Evolutionary conservation across 768 basidiomycete genomes (phyloP).

Genomic region (Termitomyces sp.): DNA sequence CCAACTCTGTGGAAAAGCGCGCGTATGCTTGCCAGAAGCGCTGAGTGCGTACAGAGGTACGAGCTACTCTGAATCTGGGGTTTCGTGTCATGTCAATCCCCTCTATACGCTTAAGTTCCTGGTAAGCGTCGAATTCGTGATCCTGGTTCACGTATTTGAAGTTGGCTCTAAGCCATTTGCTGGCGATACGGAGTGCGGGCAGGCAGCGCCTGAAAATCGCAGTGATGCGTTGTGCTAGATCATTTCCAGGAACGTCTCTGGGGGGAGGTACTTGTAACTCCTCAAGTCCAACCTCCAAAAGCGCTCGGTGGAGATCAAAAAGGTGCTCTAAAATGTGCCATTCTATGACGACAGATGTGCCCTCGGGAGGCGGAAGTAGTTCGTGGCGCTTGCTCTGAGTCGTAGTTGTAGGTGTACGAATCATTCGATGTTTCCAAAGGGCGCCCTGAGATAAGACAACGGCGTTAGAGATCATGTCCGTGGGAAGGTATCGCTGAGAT

Average conservation of each 20-base stretch:
- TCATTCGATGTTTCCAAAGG: conserved; percentile 79
- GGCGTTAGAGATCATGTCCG: conserved; percentile 70
- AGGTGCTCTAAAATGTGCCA: conserved; percentile 63
- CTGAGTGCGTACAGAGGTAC: conserved; percentile 32
- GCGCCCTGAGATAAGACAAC: conserved; percentile 74
- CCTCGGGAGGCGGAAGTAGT: conserved; percentile 19
- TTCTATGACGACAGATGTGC: conserved; percentile 43
- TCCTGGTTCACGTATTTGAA: conserved; percentile 56
- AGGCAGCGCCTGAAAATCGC: conserved; percentile 82
- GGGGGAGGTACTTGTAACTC: conserved; percentile 56
- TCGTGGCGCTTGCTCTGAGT: conserved; percentile 20
- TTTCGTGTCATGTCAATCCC: conserved; percentile 24
- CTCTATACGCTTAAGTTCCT: conserved; percentile 22
- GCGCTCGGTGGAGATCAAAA: conserved; percentile 52
- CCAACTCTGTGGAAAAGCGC: conserved; percentile 57
- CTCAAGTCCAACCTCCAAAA: conserved; percentile 60
- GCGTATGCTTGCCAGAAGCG: conserved; percentile 72
- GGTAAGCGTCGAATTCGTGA: conserved; percentile 29
- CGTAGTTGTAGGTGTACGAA: conserved; percentile 39
- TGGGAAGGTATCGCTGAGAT: conserved; percentile 62
- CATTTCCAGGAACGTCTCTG: conserved; percentile 46
- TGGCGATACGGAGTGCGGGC: conserved; percentile 80
- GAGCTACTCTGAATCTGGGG: conserved; percentile 24
- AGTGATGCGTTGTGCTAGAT: conserved; percentile 77
- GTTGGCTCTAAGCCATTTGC: conserved; percentile 85